A percentile compares a stretch with the other conserved stretches of the same genome.
These are phyloP conservation scores for Colletotrichum endophyticum DNA, from an alignment of 2,329 filamentous ascomycete species.

Conservation along the genomic window DNA sequence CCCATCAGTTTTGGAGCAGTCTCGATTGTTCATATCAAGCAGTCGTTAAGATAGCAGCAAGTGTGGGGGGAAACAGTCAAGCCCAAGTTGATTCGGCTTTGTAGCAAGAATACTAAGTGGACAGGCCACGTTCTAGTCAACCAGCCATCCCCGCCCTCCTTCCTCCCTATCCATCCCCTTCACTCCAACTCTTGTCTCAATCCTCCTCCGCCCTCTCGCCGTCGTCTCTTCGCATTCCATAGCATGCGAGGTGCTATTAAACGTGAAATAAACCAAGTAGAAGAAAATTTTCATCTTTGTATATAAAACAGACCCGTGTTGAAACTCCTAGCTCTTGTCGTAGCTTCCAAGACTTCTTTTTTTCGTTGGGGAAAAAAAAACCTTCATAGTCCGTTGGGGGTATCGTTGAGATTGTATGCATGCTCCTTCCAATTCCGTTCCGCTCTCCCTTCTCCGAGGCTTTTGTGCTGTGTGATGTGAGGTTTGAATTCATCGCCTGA, in stretches of 20 bases:
- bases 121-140: background rate
- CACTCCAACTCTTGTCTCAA: background rate
- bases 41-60: background rate
- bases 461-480: slow-evolving; percentile 24
- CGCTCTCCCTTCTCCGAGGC: slow-evolving; percentile 23
- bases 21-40: background rate
- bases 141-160: background rate
- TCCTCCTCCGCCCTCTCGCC: background rate
- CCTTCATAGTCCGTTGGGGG: slow-evolving; percentile 29
- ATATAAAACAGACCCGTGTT: slow-evolving; percentile 16
- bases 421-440: slow-evolving; percentile 19
- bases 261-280: background rate
- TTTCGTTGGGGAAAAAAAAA: slow-evolving; percentile 16
- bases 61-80: background rate
- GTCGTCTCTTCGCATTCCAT: background rate
- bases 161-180: background rate
- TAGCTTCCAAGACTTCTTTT: slow-evolving; percentile 5
- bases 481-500: background rate
- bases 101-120: background rate
- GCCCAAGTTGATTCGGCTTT: slow-evolving; percentile 13
- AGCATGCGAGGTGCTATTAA: background rate
- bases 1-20: background rate
- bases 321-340: slow-evolving; percentile 16
- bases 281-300: background rate
- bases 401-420: slow-evolving; percentile 47